Conservation (phyloP, 1,139 yeast genomes). For the Diutina rugosa region DNA sequence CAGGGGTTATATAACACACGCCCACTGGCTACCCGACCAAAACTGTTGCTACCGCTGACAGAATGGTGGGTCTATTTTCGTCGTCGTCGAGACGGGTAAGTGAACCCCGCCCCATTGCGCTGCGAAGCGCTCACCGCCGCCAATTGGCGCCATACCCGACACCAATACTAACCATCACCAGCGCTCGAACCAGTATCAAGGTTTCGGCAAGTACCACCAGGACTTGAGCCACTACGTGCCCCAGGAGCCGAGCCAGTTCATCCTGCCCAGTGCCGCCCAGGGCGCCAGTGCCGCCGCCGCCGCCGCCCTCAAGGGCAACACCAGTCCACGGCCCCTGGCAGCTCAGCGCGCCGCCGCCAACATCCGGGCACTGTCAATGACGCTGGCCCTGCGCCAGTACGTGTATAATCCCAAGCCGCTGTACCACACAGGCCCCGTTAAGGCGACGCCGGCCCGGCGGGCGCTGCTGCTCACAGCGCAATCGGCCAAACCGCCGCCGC, state of each 20-base stretch:
- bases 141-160: neutral
- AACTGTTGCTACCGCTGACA: neutral
- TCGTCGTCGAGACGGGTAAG: conserved; percentile 1
- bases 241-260: conserved; percentile 7
- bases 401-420: conserved; percentile 31
- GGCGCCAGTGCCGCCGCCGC: conserved; percentile 30
- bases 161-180: neutral
- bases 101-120: neutral
- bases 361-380: conserved; percentile 2
- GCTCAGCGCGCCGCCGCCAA: conserved; percentile 6
- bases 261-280: conserved; percentile 13
- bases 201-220: conserved; percentile 24
- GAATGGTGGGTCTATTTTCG: conserved; percentile 1
- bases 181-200: conserved; percentile 13
- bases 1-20: neutral
- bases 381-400: conserved; percentile 9
- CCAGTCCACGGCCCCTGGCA: conserved; percentile 4
- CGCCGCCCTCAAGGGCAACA: conserved; percentile 26
- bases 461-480: neutral
- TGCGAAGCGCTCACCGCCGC: neutral
- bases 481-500: conserved; percentile 2
- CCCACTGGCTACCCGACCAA: neutral
- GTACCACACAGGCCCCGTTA: conserved; percentile 17
- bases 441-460: neutral
- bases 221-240: conserved; percentile 16